Evolutionary conservation across 225 moss, liverwort and hornwort species (phyloP).

Genomic region (Physcomitrium patens): DNA sequence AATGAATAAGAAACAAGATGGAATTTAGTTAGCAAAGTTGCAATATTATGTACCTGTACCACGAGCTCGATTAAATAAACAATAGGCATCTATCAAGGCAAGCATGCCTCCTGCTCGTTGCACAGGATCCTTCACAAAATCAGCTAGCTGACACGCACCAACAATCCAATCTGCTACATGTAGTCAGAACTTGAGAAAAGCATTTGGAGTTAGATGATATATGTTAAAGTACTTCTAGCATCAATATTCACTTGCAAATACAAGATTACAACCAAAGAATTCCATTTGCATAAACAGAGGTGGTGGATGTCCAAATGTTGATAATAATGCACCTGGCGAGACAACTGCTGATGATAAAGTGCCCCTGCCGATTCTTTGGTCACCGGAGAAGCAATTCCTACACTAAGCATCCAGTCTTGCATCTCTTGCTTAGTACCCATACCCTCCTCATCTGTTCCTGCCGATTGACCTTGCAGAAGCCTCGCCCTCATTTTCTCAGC

Average conservation of each 20-base stretch:
- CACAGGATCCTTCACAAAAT: constrained; percentile 92
- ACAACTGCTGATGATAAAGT: constrained; percentile 96
- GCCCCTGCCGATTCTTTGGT: constrained; percentile 99
- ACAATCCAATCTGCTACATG: constrained; percentile 56
- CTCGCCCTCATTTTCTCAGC: constrained; percentile 94
- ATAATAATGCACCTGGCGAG: constrained; percentile 83
- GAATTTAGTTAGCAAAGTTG: not conserved
- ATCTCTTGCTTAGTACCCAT: constrained; percentile 97
- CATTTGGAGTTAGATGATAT: constrained; percentile 2
- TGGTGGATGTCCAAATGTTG: constrained; percentile 8
- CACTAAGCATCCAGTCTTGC: constrained; percentile 99
- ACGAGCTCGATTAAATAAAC: constrained; percentile 94
- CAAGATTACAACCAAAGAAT: not conserved
- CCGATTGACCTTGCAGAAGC: constrained; percentile 69
- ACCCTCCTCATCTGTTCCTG: constrained; percentile 75
- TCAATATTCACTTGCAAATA: not conserved
- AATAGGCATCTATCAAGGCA: constrained; percentile 94
- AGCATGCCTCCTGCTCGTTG: constrained; percentile 94
- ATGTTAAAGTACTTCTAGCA: not conserved
- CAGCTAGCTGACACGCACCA: constrained; percentile 88
- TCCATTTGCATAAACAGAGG: not conserved
- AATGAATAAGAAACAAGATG: not conserved
- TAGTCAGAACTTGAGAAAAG: constrained; percentile 49
- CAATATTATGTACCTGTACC: constrained; percentile 73
- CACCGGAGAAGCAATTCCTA: constrained; percentile 93